Evolutionary conservation across 371 early-diverging fungal genomes (phyloP).

Genomic region (Coelomomyces lativittatus): DNA sequence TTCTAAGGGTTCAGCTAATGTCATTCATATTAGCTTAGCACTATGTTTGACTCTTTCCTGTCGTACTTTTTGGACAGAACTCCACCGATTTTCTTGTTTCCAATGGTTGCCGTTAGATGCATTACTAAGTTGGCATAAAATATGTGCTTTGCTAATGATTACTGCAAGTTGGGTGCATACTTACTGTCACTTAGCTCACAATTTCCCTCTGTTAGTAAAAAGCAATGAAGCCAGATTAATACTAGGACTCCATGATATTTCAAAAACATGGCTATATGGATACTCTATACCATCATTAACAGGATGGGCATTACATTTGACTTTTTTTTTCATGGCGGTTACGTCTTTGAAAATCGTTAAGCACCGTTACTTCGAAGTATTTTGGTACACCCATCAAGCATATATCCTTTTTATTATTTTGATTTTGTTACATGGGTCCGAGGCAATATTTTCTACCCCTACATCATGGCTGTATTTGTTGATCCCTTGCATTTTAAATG

Average conservation of each 20-base stretch:
- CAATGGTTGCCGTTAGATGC: no score
- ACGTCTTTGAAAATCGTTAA: slow-evolving; percentile 18
- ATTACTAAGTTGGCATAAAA: no score
- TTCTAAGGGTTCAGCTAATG: slow-evolving; percentile 16
- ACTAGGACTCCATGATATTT: neutral
- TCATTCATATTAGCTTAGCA: slow-evolving; percentile 12
- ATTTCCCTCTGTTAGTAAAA: neutral
- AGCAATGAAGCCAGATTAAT: neutral
- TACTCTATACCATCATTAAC: slow-evolving; percentile 19
- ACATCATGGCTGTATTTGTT: neutral
- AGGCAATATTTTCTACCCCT: neutral
- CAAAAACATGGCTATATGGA: slow-evolving; percentile 1
- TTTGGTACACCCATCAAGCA: slow-evolving; percentile 43
- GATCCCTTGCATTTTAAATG: neutral
- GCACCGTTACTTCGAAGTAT: slow-evolving; percentile 27
- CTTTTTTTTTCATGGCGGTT: slow-evolving; percentile 27
- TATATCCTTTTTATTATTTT: slow-evolving; percentile 31
- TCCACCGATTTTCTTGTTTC: slow-evolving; percentile 13
- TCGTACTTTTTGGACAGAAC: slow-evolving; percentile 17
- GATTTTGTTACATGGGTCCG: slow-evolving; percentile 20
- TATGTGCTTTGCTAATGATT: no score
- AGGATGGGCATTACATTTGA: slow-evolving; percentile 24
- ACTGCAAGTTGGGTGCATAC: slow-evolving; percentile 25
- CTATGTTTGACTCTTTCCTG: slow-evolving; percentile 29
- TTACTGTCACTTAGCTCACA: slow-evolving; percentile 21